Conservation (phyloP, 2,329 filamentous ascomycete species). For the Proliferodiscus dingleyae region DNA sequence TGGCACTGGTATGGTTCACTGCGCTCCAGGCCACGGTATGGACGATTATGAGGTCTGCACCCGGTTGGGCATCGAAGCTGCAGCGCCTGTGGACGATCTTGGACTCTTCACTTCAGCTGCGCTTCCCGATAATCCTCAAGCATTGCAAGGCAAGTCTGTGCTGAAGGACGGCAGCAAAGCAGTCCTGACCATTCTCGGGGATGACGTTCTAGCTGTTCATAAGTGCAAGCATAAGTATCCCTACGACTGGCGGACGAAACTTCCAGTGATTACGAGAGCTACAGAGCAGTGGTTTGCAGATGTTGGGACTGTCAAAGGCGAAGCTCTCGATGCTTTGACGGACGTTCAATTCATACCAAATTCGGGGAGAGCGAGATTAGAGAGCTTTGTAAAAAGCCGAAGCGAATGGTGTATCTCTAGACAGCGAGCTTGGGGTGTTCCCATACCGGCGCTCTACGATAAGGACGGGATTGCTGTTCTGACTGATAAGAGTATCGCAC, state of each 20-base stretch:
- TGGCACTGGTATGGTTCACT: slow-evolving; percentile 92
- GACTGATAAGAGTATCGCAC: slow-evolving; percentile 70
- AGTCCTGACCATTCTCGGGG: slow-evolving; percentile 64
- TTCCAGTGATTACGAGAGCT: slow-evolving; percentile 83
- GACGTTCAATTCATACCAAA: slow-evolving; percentile 75
- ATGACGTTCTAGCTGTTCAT: slow-evolving; percentile 64
- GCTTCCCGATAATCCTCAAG: slow-evolving; percentile 62
- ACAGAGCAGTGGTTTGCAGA: slow-evolving; percentile 99
- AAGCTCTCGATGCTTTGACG: slow-evolving; percentile 64
- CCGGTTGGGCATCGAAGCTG: slow-evolving; percentile 63
- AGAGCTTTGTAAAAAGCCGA: slow-evolving; percentile 80
- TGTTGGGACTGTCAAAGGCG: slow-evolving; percentile 73
- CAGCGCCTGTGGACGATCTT: slow-evolving; percentile 77
- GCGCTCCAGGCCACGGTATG: slow-evolving; percentile 92
- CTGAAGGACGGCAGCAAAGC: slow-evolving; percentile 63
- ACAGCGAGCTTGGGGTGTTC: slow-evolving; percentile 93
- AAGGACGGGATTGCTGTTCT: slow-evolving; percentile 70
- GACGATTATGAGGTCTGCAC: slow-evolving; percentile 88
- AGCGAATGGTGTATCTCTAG: slow-evolving; percentile 98
- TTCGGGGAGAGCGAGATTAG: slow-evolving; percentile 66
- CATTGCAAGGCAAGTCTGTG: slow-evolving; percentile 68
- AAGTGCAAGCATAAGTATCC: slow-evolving; percentile 87
- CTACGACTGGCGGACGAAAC: slow-evolving; percentile 95
- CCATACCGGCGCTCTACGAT: slow-evolving; percentile 86
- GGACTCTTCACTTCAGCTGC: slow-evolving; percentile 79